Percentiles rank a stretch among this genome's conserved stretches.
Conservation (phyloP, 768 basidiomycete genomes). For the Rhodotorula taiwanensis region DNA sequence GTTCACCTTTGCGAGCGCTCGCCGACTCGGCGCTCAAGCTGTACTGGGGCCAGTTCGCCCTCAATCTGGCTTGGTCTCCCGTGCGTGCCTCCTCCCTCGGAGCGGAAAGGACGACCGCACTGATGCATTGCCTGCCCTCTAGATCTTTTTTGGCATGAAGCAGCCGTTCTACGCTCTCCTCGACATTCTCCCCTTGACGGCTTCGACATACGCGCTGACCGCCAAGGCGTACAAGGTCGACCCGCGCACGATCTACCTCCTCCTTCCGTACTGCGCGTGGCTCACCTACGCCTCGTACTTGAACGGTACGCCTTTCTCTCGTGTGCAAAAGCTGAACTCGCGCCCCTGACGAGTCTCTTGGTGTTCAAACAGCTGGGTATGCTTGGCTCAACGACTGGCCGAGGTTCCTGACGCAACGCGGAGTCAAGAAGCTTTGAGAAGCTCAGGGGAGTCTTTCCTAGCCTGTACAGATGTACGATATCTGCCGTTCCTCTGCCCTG, state of each 20-base stretch:
- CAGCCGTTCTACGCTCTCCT: slow-evolving; percentile 25
- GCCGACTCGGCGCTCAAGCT: slow-evolving; percentile 30
- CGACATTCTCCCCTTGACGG: slow-evolving; percentile 30
- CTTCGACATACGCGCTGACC: slow-evolving; percentile 23
- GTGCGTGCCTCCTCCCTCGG: not conserved
- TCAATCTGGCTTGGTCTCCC: slow-evolving; percentile 39
- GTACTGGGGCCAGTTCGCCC: slow-evolving; percentile 36
- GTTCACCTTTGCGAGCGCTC: slow-evolving; percentile 3
- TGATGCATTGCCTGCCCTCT: not conserved
- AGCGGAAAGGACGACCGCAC: not conserved
- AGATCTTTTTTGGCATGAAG: slow-evolving; percentile 32
- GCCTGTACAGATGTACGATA: too few relatives aligned
- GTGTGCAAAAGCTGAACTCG: not conserved
- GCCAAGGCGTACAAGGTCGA: slow-evolving; percentile 35
- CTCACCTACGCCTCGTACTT: slow-evolving; percentile 34
- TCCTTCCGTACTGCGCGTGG: slow-evolving; percentile 37
- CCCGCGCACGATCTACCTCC: slow-evolving; percentile 23
- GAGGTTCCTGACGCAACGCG: not conserved
- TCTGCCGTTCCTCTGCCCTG: too few relatives aligned
- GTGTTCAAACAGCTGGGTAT: not conserved
- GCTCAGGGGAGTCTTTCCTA: too few relatives aligned
- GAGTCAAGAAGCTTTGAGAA: slow-evolving; percentile 7
- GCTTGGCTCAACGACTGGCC: slow-evolving; percentile 14
- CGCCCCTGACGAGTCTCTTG: not conserved
- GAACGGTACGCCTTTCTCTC: slow-evolving; percentile 22